Evolutionary conservation across 371 early-diverging fungal species (phyloP).

Genomic region (Lichtheimia ramosa): DNA sequence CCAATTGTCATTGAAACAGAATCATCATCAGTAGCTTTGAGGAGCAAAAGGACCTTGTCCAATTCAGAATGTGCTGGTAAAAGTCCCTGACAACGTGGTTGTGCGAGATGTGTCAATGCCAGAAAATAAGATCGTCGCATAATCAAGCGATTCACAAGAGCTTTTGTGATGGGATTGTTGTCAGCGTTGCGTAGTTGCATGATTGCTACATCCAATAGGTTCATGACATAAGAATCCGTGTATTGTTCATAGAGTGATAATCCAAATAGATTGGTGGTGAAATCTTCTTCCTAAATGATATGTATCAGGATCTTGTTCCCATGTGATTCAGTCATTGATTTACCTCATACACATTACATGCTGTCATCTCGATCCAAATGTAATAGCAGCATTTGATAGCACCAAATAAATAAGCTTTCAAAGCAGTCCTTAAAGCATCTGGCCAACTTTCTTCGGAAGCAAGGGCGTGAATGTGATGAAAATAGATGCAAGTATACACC

Average conservation of each 20-base stretch:
- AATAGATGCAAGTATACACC: constrained; percentile 69
- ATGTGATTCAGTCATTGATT: neutral
- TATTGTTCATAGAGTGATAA: constrained; percentile 57
- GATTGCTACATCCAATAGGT: constrained; percentile 48
- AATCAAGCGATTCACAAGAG: constrained; percentile 28
- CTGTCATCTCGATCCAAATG: constrained; percentile 63
- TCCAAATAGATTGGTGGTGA: constrained; percentile 65
- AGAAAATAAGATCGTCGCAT: constrained; percentile 32
- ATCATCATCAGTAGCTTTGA: constrained; percentile 5
- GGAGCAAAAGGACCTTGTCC: constrained; percentile 7
- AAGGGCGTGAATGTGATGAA: constrained; percentile 54
- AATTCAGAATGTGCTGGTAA: constrained; percentile 29
- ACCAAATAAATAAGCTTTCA: constrained; percentile 55
- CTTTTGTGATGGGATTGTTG: neutral
- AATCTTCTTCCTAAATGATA: constrained; percentile 64
- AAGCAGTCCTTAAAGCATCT: constrained; percentile 40
- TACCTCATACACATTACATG: constrained; percentile 65
- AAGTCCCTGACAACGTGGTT: constrained; percentile 28
- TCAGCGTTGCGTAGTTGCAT: neutral
- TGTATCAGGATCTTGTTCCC: too few relatives aligned
- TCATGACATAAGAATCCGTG: constrained; percentile 41
- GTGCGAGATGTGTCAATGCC: constrained; percentile 34
- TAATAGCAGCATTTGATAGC: constrained; percentile 57
- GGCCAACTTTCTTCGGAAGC: constrained; percentile 18
- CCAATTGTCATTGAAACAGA: constrained; percentile 14